Percentiles rank a stretch among this genome's conserved stretches.
Evolutionary conservation across 164 flowering plant species (phyloP).

Genomic region (Vitis labrusca): DNA sequence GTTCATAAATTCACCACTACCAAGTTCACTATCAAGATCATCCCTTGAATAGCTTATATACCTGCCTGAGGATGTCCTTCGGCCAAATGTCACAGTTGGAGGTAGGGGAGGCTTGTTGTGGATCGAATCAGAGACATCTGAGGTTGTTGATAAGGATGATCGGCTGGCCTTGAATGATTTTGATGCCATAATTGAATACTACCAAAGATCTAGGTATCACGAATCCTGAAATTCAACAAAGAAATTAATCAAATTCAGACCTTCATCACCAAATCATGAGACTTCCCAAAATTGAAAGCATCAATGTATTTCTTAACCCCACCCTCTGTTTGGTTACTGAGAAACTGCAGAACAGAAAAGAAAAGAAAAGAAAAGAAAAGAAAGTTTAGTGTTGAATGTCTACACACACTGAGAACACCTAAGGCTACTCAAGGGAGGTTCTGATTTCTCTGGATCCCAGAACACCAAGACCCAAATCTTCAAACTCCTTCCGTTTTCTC

Average conservation of each 20-base stretch:
- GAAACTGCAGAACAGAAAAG: neutral
- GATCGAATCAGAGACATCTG: constrained; percentile 34
- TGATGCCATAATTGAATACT: constrained; percentile 43
- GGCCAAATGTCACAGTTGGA: constrained; percentile 52
- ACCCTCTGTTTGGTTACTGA: neutral
- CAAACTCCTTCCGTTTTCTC: neutral
- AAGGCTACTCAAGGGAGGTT: too few relatives aligned
- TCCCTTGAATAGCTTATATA: constrained; percentile 59
- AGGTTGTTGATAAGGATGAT: constrained; percentile 34
- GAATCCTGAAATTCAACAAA: constrained; percentile 13
- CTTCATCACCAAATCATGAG: neutral
- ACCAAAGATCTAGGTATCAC: neutral
- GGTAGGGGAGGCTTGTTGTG: constrained; percentile 51
- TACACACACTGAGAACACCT: too few relatives aligned
- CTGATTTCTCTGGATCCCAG: neutral
- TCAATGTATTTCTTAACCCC: neutral
- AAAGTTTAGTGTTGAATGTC: too few relatives aligned
- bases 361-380: neutral
- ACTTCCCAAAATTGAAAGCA: neutral
- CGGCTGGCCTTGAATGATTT: constrained; percentile 44
- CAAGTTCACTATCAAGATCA: constrained; percentile 67
- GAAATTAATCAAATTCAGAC: neutral
- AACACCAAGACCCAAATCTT: constrained; percentile 1
- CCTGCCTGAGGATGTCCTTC: constrained; percentile 62
- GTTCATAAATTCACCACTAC: constrained; percentile 45